Percentiles rank a stretch among this genome's conserved stretches.
phyloP scores from a whole-genome alignment of 768 basidiomycete genomes.

The Amanita muscaria region DNA sequence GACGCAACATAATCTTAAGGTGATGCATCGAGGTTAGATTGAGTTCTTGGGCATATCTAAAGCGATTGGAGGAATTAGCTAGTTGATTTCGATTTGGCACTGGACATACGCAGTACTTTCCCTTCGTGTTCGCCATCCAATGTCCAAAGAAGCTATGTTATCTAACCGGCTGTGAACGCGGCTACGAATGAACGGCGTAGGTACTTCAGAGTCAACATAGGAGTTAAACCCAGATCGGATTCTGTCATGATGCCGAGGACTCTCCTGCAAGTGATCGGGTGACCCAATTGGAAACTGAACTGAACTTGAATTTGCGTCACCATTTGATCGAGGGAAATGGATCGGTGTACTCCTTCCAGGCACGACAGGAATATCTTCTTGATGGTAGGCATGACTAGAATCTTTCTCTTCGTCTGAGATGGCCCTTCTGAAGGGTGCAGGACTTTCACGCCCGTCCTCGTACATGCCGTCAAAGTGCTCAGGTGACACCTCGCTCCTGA shows the following conservation, averaged over 20 bases:
- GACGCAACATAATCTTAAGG: slow-evolving; percentile 82
- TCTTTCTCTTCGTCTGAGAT: slow-evolving; percentile 73
- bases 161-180: slow-evolving; percentile 76
- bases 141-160: slow-evolving; percentile 42
- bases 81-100: too few relatives aligned
- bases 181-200: slow-evolving; percentile 78
- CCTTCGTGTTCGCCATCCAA: slow-evolving; percentile 79
- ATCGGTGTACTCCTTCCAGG: slow-evolving; percentile 43
- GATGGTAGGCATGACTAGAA: slow-evolving; percentile 30
- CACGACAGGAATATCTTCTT: slow-evolving; percentile 34
- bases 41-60: slow-evolving; percentile 74
- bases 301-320: slow-evolving; percentile 51
- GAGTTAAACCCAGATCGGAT: slow-evolving; percentile 61
- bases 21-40: slow-evolving; percentile 84
- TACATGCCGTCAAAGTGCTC: slow-evolving; percentile 37
- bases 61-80: slow-evolving; percentile 4
- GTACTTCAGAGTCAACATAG: slow-evolving; percentile 61
- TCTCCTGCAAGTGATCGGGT: slow-evolving; percentile 57
- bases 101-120: slow-evolving; percentile 81
- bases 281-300: slow-evolving; percentile 78
- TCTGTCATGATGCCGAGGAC: slow-evolving; percentile 40
- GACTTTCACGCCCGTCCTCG: slow-evolving; percentile 44
- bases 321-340: slow-evolving; percentile 46
- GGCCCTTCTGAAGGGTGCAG: slow-evolving; percentile 70
- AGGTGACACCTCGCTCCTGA: slow-evolving; percentile 42